phyloP scores from a whole-genome alignment of 1,139 yeast genomes.

The Protomyces macrosporus region DNA sequence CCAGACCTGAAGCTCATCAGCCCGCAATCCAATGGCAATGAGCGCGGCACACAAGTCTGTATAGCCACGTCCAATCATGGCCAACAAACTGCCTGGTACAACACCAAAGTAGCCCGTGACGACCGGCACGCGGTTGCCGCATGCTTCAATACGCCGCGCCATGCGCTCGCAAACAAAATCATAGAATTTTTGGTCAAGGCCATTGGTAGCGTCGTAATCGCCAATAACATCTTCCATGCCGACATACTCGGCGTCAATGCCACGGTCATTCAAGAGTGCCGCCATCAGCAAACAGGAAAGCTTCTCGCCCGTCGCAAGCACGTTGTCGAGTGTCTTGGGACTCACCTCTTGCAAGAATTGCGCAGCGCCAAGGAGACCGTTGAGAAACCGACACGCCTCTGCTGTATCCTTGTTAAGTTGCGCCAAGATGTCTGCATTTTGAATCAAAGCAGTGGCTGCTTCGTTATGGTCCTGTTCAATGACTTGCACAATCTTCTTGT shows the following conservation, averaged over 20 bases:
- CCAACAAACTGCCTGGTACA: conserved; percentile 88
- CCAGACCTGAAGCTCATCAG: conserved; percentile 96
- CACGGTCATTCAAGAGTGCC: conserved; percentile 73
- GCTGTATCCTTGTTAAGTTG: conserved; percentile 54
- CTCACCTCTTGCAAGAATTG: conserved; percentile 88
- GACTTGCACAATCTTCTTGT: conserved; percentile 45
- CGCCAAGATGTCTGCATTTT: conserved; percentile 45
- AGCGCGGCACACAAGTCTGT: conserved; percentile 97
- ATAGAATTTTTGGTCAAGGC: conserved; percentile 62
- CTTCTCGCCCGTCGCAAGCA: conserved; percentile 92
- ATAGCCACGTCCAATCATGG: conserved; percentile 93
- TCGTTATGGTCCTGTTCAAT: conserved; percentile 71
- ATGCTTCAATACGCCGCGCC: conserved; percentile 49
- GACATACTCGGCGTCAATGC: conserved; percentile 67
- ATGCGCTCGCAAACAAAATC: conserved; percentile 55
- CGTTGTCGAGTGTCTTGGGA: conserved; percentile 77
- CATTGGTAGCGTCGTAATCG: conserved; percentile 40
- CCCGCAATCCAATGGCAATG: conserved; percentile 84
- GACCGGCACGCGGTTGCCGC: conserved; percentile 58
- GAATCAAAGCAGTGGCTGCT: conserved; percentile 60
- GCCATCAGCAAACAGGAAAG: conserved; percentile 85
- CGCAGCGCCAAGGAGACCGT: conserved; percentile 73
- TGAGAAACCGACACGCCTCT: conserved; percentile 61
- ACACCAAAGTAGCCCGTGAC: conserved; percentile 92
- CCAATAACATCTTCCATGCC: conserved; percentile 66